Percentiles rank a stretch among this genome's conserved stretches.
Conservation (phyloP, 805 yeast species). For the Spathaspora arborariae region DNA sequence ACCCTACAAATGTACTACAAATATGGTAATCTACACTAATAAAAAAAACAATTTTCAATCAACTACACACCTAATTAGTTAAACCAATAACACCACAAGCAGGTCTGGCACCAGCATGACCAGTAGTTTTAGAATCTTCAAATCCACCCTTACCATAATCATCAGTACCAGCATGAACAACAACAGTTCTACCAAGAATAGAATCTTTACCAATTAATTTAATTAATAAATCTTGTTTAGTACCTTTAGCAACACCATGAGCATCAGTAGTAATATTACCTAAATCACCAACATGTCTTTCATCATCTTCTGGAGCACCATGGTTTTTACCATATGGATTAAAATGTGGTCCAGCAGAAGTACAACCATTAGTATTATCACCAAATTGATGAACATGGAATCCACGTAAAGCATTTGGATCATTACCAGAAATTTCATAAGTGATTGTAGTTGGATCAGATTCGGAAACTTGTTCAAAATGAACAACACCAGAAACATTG, state of each 20-base stretch:
- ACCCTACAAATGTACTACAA: too few relatives aligned
- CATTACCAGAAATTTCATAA: slow-evolving; percentile 89
- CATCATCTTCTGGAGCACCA: slow-evolving; percentile 85
- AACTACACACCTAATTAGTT: slow-evolving; percentile 29
- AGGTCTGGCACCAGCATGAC: slow-evolving; percentile 97
- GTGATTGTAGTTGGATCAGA: slow-evolving; percentile 78
- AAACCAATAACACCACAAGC: slow-evolving; percentile 98
- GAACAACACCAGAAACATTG: slow-evolving; percentile 80
- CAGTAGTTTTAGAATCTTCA: slow-evolving; percentile 88
- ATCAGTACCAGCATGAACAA: slow-evolving; percentile 88
- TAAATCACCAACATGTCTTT: slow-evolving; percentile 91
- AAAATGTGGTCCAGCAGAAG: slow-evolving; percentile 97
- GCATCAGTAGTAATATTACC: slow-evolving; percentile 92
- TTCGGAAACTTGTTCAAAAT: slow-evolving; percentile 81
- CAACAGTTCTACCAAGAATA: slow-evolving; percentile 91
- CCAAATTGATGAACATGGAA: slow-evolving; percentile 99
- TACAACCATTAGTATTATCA: slow-evolving; percentile 98
- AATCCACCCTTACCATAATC: slow-evolving; percentile 94
- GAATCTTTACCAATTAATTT: slow-evolving; percentile 85
- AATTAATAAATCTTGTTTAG: slow-evolving; percentile 71
- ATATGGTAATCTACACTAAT: not conserved
- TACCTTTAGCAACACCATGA: slow-evolving; percentile 87
- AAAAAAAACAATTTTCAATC: not conserved
- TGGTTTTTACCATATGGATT: slow-evolving; percentile 84
- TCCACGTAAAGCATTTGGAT: slow-evolving; percentile 85